Evolutionary conservation across 805 yeast genomes (phyloP).

Genomic region (Candida morakotiae): DNA sequence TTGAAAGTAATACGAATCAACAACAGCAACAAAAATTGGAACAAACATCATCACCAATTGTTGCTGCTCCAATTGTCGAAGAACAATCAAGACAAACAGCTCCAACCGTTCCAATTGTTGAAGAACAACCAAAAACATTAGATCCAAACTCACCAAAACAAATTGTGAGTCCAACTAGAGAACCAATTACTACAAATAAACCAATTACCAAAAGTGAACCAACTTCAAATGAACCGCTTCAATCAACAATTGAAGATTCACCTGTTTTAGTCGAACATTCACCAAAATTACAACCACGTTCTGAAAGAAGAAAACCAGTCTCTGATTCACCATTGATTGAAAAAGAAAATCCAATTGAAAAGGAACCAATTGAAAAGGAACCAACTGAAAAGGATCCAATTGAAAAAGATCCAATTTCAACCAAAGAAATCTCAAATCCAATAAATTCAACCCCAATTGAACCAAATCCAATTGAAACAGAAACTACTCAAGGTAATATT

Average conservation of each 20-base stretch:
- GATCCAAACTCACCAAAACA: background rate
- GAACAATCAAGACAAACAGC: background rate
- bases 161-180: too few relatives aligned
- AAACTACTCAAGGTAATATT: background rate
- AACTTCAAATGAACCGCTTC: background rate
- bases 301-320: background rate
- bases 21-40: background rate
- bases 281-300: background rate
- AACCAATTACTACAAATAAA: background rate
- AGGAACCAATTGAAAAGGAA: background rate
- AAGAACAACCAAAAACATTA: background rate
- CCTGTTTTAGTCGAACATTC: background rate
- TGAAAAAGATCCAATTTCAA: background rate
- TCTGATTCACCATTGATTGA: constrained; percentile 1
- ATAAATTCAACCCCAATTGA: background rate
- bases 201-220: background rate
- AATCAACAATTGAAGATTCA: background rate
- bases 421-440: background rate
- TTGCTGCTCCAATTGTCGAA: background rate
- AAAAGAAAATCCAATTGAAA: constrained; percentile 1
- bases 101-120: background rate
- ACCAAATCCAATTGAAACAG: background rate
- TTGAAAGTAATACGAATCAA: constrained; percentile 5
- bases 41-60: background rate
- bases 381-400: background rate